phyloP scores from a whole-genome alignment of 805 yeast genomes.

The Ogataea nakhonphanomensis region DNA sequence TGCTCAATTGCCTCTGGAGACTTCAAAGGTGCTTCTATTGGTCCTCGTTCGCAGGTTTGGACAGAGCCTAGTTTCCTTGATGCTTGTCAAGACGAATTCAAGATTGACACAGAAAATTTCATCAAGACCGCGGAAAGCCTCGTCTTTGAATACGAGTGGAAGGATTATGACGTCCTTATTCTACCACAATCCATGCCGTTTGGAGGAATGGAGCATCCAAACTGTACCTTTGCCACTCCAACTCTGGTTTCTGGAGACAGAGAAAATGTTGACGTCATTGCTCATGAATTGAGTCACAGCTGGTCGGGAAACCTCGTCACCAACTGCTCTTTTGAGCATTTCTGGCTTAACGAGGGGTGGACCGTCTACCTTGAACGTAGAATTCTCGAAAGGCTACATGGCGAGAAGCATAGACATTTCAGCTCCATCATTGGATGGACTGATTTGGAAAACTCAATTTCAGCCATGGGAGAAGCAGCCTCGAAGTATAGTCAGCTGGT shows the following conservation, averaged over 20 bases:
- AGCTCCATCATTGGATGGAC: slow-evolving; percentile 87
- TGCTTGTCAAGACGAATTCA: slow-evolving; percentile 75
- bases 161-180: slow-evolving; percentile 72
- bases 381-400: slow-evolving; percentile 74
- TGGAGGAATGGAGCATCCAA: slow-evolving; percentile 96
- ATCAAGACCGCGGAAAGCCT: slow-evolving; percentile 72
- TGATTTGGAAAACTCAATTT: slow-evolving; percentile 64
- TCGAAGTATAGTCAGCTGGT: slow-evolving; percentile 58
- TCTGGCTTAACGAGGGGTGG: slow-evolving; percentile 96
- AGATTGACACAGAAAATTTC: slow-evolving; percentile 76
- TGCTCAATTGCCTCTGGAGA: slow-evolving; percentile 86
- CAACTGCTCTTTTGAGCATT: slow-evolving; percentile 88
- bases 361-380: slow-evolving; percentile 88
- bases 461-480: slow-evolving; percentile 55
- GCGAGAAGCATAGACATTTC: slow-evolving; percentile 74
- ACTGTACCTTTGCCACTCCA: slow-evolving; percentile 87
- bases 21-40: slow-evolving; percentile 60
- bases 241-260: slow-evolving; percentile 82
- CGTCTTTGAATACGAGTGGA: slow-evolving; percentile 82
- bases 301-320: slow-evolving; percentile 93
- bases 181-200: slow-evolving; percentile 78
- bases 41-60: slow-evolving; percentile 83
- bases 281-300: slow-evolving; percentile 90
- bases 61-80: slow-evolving; percentile 69
- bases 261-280: slow-evolving; percentile 83